Base-by-base conservation (phyloP, 306 rosid species). In the Leucaena leucocephala region DNA sequence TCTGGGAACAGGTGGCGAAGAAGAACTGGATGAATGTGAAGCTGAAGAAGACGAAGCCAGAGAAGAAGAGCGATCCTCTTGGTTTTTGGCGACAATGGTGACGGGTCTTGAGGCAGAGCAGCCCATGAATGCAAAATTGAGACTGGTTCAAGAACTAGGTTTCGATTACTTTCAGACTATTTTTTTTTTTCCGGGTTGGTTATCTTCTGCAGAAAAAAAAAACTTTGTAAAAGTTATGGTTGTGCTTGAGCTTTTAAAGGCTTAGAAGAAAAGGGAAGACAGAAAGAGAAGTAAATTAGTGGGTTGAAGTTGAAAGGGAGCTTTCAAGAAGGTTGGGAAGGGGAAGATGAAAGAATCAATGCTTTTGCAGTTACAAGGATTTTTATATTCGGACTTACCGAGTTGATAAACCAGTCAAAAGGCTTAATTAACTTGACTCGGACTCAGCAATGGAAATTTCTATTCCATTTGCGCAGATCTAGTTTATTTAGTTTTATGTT, bases 31-130 rank as follows among this genome's bases (percentile, higher is more conserved):
- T 33, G 81, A 76, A 13, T 86, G 77, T 52, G 92, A 85, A 43
- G 86, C 81, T 17, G 82, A 80, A 63, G 70, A 73, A 13, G 86
- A 75, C 14, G 85, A 38, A 27, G 55, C 40, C 67, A 79, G 36
- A 38, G 79, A 76, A 69, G 84, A 75, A 45, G 87, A 75, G 14
- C 39, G 75, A n/a, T 82, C 77, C 16, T 82, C 83, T n/a, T 19
- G 84, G 80, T 69, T 79, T 68, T 52, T 82, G 15, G 87, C 40
- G 11, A 86, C 86, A 34, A 84, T 85, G 78, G 88, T 78, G 61
- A 52, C 74, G 66, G 90, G 86, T 88, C 85, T 89, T 71, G 98
- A 93, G 67, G 97, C 88, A 72, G 97, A 89, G 61, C 98, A 93
- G 75, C 98, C 98, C 98, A 93, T 93, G 80, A 76, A 82, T 84